These are phyloP conservation scores for Pythium pectinolyticum DNA, from an alignment of 352 stramenopile genomes.

Conservation along the genomic window DNA sequence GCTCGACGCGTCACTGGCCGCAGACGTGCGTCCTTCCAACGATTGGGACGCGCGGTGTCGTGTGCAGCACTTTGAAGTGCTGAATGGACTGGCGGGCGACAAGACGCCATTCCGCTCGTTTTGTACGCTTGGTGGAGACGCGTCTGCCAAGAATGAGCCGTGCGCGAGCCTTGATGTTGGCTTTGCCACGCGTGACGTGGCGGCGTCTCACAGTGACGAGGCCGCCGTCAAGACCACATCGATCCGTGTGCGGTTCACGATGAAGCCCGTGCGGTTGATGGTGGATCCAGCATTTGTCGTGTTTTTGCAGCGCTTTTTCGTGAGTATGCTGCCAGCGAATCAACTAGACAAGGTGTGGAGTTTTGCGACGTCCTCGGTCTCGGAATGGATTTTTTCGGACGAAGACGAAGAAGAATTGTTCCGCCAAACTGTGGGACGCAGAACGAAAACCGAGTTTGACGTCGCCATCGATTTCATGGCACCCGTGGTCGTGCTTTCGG, in stretches of 20 bases:
- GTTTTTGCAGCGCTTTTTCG: slow-evolving; percentile 69
- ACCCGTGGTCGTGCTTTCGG: slow-evolving; percentile 67
- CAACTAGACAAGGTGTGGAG: slow-evolving; percentile 78
- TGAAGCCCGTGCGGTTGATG: slow-evolving; percentile 68
- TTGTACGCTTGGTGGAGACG: slow-evolving; percentile 37
- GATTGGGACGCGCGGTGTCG: slow-evolving; percentile 65
- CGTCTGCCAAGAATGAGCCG: slow-evolving; percentile 6
- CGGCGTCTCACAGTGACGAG: slow-evolving; percentile 23
- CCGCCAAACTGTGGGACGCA: slow-evolving; percentile 30
- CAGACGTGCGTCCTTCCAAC: slow-evolving; percentile 66
- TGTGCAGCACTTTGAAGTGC: slow-evolving; percentile 65
- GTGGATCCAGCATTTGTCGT: slow-evolving; percentile 72
- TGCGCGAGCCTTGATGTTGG: slow-evolving; percentile 57
- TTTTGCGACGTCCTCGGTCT: slow-evolving; percentile 79
- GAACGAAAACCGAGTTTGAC: slow-evolving; percentile 43
- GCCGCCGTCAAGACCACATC: not conserved
- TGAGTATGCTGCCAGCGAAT: slow-evolving; percentile 60
- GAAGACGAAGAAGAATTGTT: slow-evolving; percentile 47
- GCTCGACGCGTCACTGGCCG: slow-evolving; percentile 48
- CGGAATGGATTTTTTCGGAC: slow-evolving; percentile 79
- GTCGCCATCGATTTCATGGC: slow-evolving; percentile 73
- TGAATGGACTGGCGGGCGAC: slow-evolving; percentile 49
- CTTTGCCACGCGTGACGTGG: slow-evolving; percentile 22
- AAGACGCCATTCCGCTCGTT: slow-evolving; percentile 60
- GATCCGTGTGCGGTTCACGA: slow-evolving; percentile 42